These are phyloP conservation scores for Inga oerstediana DNA, from an alignment of 306 rosid genomes.

Conservation along the genomic window DNA sequence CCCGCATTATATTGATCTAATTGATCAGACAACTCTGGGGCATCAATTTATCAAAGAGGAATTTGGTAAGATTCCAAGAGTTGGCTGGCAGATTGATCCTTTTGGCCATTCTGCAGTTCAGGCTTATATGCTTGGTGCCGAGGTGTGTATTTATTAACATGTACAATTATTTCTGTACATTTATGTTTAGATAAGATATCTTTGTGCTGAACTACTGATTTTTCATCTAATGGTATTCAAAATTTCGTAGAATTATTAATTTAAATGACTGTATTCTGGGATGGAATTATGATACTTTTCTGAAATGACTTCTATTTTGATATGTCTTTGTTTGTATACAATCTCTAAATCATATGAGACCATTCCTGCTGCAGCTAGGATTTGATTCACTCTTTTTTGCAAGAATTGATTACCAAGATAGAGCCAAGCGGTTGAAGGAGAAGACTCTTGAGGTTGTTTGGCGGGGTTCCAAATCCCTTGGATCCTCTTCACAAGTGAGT, in stretches of 20 bases:
- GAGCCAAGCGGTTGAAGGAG: constrained; percentile 72
- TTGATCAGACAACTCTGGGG: constrained; percentile 85
- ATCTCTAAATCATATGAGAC: constrained; percentile 20
- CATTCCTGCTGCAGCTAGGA: constrained; percentile 68
- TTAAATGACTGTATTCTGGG: constrained; percentile 1
- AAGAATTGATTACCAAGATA: constrained; percentile 88
- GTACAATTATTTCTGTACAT: background rate
- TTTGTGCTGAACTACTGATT: background rate
- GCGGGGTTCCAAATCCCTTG: constrained; percentile 76
- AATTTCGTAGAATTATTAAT: constrained; percentile 2
- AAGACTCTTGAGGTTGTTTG: constrained; percentile 77
- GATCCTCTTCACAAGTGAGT: constrained; percentile 82
- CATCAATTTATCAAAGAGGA: constrained; percentile 68
- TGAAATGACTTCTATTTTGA: background rate
- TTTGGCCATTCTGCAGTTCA: constrained; percentile 91
- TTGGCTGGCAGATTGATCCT: constrained; percentile 92
- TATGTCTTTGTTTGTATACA: background rate
- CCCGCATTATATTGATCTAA: constrained; percentile 77
- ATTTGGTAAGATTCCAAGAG: constrained; percentile 74
- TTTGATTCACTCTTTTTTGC: constrained; percentile 85
- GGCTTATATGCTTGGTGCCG: constrained; percentile 86
- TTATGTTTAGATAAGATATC: background rate
- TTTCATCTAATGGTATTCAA: constrained; percentile 16
- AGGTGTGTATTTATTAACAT: constrained; percentile 44
- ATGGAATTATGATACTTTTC: constrained; percentile 7